phyloP scores from a whole-genome alignment of 441 rosid species.

The Erodium texanum region DNA sequence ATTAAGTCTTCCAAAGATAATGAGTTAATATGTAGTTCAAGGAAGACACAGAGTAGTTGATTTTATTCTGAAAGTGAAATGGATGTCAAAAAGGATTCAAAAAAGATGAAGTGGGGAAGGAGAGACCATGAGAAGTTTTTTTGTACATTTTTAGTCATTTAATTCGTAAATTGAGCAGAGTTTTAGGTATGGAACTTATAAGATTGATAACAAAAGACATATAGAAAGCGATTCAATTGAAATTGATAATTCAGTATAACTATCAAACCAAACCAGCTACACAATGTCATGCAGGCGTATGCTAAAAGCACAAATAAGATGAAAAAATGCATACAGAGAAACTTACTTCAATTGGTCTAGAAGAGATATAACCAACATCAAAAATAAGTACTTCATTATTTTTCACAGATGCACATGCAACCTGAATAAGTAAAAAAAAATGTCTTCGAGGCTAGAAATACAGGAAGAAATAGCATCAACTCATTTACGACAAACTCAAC shows the following conservation, averaged over 20 bases:
- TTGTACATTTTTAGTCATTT: neutral
- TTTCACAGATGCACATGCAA: constrained; percentile 63
- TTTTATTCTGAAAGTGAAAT: too few species aligned
- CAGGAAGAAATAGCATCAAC: neutral
- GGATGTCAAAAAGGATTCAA: neutral
- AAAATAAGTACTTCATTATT: constrained; percentile 50
- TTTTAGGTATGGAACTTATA: neutral
- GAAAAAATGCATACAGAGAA: constrained; percentile 10
- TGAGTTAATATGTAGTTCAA: neutral
- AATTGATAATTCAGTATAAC: neutral
- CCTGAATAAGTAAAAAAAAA: constrained; percentile 33
- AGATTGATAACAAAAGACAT: neutral
- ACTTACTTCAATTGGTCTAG: constrained; percentile 64
- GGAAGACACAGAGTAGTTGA: neutral
- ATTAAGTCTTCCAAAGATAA: too few species aligned
- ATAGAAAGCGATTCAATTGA: neutral
- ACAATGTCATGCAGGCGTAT: neutral
- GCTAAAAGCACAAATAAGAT: constrained; percentile 5
- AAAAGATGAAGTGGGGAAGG: neutral
- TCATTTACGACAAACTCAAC: neutral
- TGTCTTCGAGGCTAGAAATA: neutral
- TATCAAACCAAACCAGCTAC: neutral
- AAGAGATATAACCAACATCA: constrained; percentile 69
- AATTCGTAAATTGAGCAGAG: neutral
- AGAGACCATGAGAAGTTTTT: neutral